A percentile compares a stretch with the other conserved stretches of the same genome.
phyloP scores from a whole-genome alignment of 768 basidiomycete species.

The Xerocomellus intermedius region DNA sequence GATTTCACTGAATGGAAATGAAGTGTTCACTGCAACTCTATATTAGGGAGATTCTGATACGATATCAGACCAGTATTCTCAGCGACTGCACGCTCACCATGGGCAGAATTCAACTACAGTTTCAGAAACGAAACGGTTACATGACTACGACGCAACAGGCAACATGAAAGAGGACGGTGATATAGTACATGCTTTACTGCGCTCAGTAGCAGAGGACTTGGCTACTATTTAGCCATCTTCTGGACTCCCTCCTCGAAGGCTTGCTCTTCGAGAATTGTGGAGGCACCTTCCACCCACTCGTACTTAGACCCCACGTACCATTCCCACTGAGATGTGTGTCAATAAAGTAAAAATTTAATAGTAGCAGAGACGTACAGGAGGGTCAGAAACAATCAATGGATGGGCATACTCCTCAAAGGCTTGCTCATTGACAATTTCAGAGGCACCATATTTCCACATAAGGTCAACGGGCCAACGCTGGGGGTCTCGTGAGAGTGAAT shows the following conservation, averaged over 20 bases:
- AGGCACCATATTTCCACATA: fast-evolving
- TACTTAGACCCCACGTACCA: too few relatives aligned
- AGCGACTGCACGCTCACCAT: too few relatives aligned
- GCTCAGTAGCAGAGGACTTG: background rate
- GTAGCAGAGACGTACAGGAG: background rate
- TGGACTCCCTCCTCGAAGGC: background rate
- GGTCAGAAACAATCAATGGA: background rate
- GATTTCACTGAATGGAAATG: too few relatives aligned
- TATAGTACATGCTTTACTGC: background rate
- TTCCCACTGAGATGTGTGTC: background rate
- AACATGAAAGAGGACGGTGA: background rate
- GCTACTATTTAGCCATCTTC: background rate
- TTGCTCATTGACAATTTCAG: background rate
- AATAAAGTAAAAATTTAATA: background rate
- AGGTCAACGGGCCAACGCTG: background rate
- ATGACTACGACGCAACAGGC: background rate
- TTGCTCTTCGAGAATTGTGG: background rate
- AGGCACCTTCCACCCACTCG: too few relatives aligned
- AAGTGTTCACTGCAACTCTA: too few relatives aligned
- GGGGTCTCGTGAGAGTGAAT: background rate
- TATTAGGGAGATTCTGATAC: too few relatives aligned
- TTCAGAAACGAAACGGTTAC: background rate
- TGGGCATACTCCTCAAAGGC: too few relatives aligned
- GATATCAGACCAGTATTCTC: too few relatives aligned
- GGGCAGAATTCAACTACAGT: background rate